phyloP scores from a whole-genome alignment of 2,329 filamentous ascomycete genomes.

The Ophiocordyceps unilateralis region DNA sequence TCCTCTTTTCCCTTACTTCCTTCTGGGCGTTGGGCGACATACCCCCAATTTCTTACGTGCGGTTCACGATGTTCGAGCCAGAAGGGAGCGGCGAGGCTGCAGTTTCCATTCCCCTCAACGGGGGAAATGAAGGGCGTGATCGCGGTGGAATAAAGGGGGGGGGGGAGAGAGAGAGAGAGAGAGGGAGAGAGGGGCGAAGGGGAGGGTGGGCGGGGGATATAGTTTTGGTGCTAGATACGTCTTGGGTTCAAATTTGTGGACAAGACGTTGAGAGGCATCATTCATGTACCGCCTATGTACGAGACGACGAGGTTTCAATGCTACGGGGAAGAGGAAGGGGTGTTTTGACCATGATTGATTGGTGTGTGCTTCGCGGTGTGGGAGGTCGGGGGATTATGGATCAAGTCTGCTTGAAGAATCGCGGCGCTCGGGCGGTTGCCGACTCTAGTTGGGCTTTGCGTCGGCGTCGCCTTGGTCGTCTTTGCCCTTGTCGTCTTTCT shows the following conservation, averaged over 20 bases:
- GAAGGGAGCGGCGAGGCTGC: background rate
- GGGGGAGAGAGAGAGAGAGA: too few species aligned
- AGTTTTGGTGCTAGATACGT: too few species aligned
- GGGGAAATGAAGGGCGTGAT: too few species aligned
- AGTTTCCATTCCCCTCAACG: too few species aligned
- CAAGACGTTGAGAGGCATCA: background rate
- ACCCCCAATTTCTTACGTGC: conserved; percentile 9
- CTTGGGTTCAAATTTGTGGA: too few species aligned
- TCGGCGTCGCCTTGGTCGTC: conserved; percentile 2
- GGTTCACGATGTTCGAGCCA: conserved; percentile 3
- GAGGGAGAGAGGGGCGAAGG: background rate
- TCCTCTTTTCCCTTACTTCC: background rate
- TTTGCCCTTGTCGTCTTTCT: conserved; percentile 8
- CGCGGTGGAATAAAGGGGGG: background rate
- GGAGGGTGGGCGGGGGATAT: too few species aligned
- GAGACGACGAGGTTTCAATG: background rate
- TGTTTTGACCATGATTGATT: too few species aligned
- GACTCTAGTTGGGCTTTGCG: conserved; percentile 3
- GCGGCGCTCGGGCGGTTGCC: background rate
- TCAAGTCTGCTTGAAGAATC: background rate
- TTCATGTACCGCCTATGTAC: background rate
- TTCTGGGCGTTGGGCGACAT: conserved; percentile 15
- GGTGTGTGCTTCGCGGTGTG: background rate
- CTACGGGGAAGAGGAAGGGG: background rate
- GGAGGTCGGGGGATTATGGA: background rate